Evolutionary conservation across 176 grass and related monocot species (phyloP).

Genomic region (Juncus inflexus): DNA sequence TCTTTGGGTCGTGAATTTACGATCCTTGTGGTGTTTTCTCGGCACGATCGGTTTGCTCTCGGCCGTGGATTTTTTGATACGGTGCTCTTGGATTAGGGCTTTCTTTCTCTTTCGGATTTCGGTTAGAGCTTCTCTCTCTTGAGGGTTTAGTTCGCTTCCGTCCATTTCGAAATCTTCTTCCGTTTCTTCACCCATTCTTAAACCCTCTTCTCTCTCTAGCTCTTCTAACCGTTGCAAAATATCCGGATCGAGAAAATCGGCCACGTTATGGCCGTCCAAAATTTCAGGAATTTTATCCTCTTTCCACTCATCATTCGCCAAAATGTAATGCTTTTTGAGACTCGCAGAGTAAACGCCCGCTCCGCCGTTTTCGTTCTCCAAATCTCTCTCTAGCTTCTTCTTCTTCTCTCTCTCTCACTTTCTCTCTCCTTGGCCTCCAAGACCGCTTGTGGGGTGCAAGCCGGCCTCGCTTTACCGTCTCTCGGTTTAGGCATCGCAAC

Average conservation of each 20-base stretch:
- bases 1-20: slow-evolving; percentile 35
- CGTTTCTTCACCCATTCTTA: slow-evolving; percentile 25
- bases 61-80: slow-evolving; percentile 48
- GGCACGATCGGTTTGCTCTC: slow-evolving; percentile 51
- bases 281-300: slow-evolving; percentile 49
- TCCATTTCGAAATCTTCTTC: slow-evolving; percentile 39
- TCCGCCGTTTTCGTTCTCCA: slow-evolving; percentile 49
- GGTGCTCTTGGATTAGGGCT: slow-evolving; percentile 39
- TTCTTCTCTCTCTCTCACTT: slow-evolving; percentile 34
- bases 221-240: slow-evolving; percentile 42
- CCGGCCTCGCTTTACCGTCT: slow-evolving; percentile 44
- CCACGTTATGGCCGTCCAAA: slow-evolving; percentile 43
- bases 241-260: slow-evolving; percentile 49
- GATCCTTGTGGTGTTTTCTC: slow-evolving; percentile 49
- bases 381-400: slow-evolving; percentile 42
- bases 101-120: slow-evolving; percentile 44
- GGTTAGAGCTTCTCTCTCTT: slow-evolving; percentile 30
- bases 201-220: slow-evolving; percentile 43
- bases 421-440: slow-evolving; percentile 35
- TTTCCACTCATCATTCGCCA: slow-evolving; percentile 48
- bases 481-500: slow-evolving; percentile 52
- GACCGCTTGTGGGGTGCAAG: slow-evolving; percentile 39
- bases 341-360: slow-evolving; percentile 52
- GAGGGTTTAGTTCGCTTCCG: slow-evolving; percentile 26
- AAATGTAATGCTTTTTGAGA: slow-evolving; percentile 42